Evolutionary conservation across 164 flowering plant genomes (phyloP).

Genomic region (Dillenia turbinata): DNA sequence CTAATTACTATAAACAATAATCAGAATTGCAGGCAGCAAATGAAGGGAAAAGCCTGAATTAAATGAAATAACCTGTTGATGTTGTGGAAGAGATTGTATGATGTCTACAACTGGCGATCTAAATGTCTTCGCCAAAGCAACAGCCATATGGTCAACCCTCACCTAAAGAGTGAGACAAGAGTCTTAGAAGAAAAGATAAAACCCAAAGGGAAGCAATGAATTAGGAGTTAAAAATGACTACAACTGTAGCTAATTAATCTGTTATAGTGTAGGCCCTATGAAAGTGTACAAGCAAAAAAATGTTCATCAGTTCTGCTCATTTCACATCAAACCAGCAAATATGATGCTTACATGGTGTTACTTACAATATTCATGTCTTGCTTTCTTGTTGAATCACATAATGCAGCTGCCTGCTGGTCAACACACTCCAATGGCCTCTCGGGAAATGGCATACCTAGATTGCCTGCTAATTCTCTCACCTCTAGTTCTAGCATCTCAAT

Average conservation of each 20-base stretch:
- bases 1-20: background rate
- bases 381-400: slow-evolving; percentile 13
- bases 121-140: slow-evolving; percentile 78
- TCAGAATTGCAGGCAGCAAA: too few species aligned
- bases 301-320: too few species aligned
- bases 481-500: slow-evolving; percentile 77
- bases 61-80: slow-evolving; percentile 68
- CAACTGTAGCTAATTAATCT: too few species aligned
- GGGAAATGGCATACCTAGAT: slow-evolving; percentile 7
- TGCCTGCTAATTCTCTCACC: slow-evolving; percentile 24
- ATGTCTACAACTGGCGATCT: slow-evolving; percentile 76
- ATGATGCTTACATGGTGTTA: too few species aligned
- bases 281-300: too few species aligned
- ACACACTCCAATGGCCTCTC: slow-evolving; percentile 13
- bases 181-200: background rate
- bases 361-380: slow-evolving; percentile 35
- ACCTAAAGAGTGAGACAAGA: slow-evolving; percentile 43
- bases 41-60: too few species aligned
- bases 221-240: too few species aligned
- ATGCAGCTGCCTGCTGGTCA: slow-evolving; percentile 23
- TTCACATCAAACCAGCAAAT: too few species aligned
- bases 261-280: too few species aligned
- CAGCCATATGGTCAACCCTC: slow-evolving; percentile 77
- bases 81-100: slow-evolving; percentile 90
- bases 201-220: background rate